Evolutionary conservation across 1,284 basidiomycete species (phyloP), one percentile per base, ranked within the genome.

Genomic region (Malassezia furfur): DNA sequence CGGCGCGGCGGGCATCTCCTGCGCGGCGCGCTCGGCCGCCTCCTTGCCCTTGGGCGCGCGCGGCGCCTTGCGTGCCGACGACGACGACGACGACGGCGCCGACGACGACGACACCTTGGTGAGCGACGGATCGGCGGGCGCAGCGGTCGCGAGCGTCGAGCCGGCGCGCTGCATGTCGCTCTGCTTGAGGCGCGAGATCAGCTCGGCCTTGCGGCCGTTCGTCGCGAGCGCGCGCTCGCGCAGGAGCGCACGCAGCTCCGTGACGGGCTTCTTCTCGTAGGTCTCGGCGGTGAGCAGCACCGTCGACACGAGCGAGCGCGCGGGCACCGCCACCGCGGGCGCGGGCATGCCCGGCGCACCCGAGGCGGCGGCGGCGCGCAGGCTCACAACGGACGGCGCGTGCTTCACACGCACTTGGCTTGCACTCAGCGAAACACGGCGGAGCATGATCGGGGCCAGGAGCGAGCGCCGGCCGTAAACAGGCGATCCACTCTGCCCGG

Each of bases 111-210:
- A 53, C 56, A 10, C 54, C 55, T 50, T 63, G 41, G 19, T 12
- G 17, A 22, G 40, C 22, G 40, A 22, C 12, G 40, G 30, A 8
- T 43, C 40, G 14, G 40, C 21, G 40, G 17, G 45, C 47, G 30
- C 36, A 14, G 49, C 47, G 28, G 54, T 48, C 22, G 64, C 64
- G 11, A 63, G 54, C n/a, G 67, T 66, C 49, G 66, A 64, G 54
- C 66, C 66, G 38, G 65, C 61, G 52, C 65, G 52, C 50, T 44
- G 52, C 30, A 61, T 54, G 48, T 70, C 67, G 47, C 57, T 62
- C 40, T 67, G 61, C 35, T 66, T 61, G 25, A 70, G 59, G 53
- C 67, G 64, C 52, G 63, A 59, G 52, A 70, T 59, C 34, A 70
- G 62, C 37, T 70, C 65, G 0, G 64, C 63, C 56, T 68, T 66